phyloP scores from a whole-genome alignment of 1,284 basidiomycete genomes.

The Pisolithus thermaeus region DNA sequence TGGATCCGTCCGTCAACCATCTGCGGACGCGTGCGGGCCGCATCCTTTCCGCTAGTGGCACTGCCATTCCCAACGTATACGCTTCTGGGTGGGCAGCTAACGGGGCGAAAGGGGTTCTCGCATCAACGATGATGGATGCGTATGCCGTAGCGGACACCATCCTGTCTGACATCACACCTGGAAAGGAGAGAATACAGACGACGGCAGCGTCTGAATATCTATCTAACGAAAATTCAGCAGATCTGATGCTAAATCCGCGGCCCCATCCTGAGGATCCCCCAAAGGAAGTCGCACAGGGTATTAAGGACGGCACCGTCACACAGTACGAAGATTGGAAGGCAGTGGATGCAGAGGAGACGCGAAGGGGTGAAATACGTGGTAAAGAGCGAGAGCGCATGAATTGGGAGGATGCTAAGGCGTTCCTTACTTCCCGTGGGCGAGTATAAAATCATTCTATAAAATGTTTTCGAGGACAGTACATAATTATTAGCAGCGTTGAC shows the following conservation, averaged over 20 bases:
- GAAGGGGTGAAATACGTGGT: slow-evolving; percentile 48
- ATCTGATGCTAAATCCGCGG: slow-evolving; percentile 21
- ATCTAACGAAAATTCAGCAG: slow-evolving; percentile 24
- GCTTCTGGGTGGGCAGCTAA: slow-evolving; percentile 92
- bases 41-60: slow-evolving; percentile 42
- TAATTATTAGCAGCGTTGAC: no score
- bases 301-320: slow-evolving; percentile 43
- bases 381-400: slow-evolving; percentile 79
- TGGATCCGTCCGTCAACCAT: slow-evolving; percentile 48
- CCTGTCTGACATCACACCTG: slow-evolving; percentile 45
- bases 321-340: slow-evolving; percentile 65
- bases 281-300: slow-evolving; percentile 49
- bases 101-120: slow-evolving; percentile 91
- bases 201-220: slow-evolving; percentile 7
- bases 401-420: slow-evolving; percentile 50
- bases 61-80: slow-evolving; percentile 64
- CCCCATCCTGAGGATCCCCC: slow-evolving; percentile 42
- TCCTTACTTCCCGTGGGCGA: slow-evolving; percentile 26
- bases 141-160: slow-evolving; percentile 75
- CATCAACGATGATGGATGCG: slow-evolving; percentile 91
- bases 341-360: slow-evolving; percentile 62
- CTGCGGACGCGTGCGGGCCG: slow-evolving; percentile 51
- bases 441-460: no score
- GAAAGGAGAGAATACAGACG: slow-evolving; percentile 14
- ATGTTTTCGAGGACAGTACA: no score